A percentile compares a stretch with the other conserved stretches of the same genome.
Evolutionary conservation across 805 yeast species (phyloP).

Genomic region (Candida odintsovae): DNA sequence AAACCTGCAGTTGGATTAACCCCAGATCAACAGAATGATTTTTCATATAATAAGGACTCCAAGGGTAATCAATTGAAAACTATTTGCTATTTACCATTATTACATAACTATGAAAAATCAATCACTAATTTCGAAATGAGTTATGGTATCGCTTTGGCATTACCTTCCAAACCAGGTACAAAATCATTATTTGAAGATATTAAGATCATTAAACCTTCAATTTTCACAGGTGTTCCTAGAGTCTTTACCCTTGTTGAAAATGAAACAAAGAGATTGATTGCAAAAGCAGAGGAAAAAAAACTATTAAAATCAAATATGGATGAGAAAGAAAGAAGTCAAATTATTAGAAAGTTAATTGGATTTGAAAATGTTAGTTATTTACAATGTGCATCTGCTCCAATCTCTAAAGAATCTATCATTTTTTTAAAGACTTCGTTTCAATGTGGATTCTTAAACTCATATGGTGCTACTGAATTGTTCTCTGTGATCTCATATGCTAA

Average conservation of each 20-base stretch:
- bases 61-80: slow-evolving; percentile 19
- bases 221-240: slow-evolving; percentile 49
- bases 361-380: slow-evolving; percentile 29
- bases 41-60: slow-evolving; percentile 14
- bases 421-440: slow-evolving; percentile 49
- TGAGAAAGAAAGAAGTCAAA: neutral
- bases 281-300: slow-evolving; percentile 21
- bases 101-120: slow-evolving; percentile 53
- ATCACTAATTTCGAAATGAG: slow-evolving; percentile 33
- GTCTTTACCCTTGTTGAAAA: slow-evolving; percentile 44
- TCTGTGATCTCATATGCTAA: slow-evolving; percentile 37
- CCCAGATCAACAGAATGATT: slow-evolving; percentile 6
- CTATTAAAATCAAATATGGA: neutral
- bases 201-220: slow-evolving; percentile 38
- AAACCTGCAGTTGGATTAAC: slow-evolving; percentile 22
- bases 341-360: slow-evolving; percentile 31
- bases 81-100: slow-evolving; percentile 43
- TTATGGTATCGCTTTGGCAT: slow-evolving; percentile 39
- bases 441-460: slow-evolving; percentile 44
- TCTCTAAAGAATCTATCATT: slow-evolving; percentile 45
- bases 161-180: slow-evolving; percentile 40
- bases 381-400: slow-evolving; percentile 54
- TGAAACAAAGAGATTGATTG: slow-evolving; percentile 11
- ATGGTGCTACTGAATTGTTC: slow-evolving; percentile 56
- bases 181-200: slow-evolving; percentile 43